Evolutionary conservation across 2,329 filamentous ascomycete species (phyloP).

Genomic region (Trichoderma sp.): DNA sequence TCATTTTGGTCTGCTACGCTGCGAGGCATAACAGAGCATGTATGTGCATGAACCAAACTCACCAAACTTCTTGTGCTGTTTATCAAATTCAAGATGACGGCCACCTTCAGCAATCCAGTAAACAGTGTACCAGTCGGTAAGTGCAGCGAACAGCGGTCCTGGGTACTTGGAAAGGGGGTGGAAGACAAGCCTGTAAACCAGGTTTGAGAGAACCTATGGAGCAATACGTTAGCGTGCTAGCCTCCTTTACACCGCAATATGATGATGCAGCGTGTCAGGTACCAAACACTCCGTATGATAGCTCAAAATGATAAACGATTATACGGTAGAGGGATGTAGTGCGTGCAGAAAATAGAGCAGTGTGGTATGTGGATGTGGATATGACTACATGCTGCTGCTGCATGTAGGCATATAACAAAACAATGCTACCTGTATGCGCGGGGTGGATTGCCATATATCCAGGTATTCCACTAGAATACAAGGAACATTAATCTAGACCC

Average conservation of each 20-base stretch:
- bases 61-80: slow-evolving; percentile 26
- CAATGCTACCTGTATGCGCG: neutral
- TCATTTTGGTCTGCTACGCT: neutral
- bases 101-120: slow-evolving; percentile 26
- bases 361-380: neutral
- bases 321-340: neutral
- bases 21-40: neutral
- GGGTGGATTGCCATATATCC: neutral
- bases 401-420: neutral
- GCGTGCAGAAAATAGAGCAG: neutral
- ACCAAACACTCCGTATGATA: neutral
- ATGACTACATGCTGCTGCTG: neutral
- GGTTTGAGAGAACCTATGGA: slow-evolving; percentile 14
- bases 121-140: slow-evolving; percentile 31
- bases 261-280: neutral
- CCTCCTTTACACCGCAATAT: neutral
- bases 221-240: neutral
- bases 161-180: slow-evolving; percentile 34
- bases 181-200: slow-evolving; percentile 30
- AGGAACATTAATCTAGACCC: neutral
- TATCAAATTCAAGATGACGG: slow-evolving; percentile 25
- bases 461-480: neutral
- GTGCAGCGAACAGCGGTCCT: slow-evolving; percentile 32
- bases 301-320: neutral
- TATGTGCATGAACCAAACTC: neutral